Conservation (phyloP, 805 yeast genomes). For the Isabelozyma rhagii region DNA sequence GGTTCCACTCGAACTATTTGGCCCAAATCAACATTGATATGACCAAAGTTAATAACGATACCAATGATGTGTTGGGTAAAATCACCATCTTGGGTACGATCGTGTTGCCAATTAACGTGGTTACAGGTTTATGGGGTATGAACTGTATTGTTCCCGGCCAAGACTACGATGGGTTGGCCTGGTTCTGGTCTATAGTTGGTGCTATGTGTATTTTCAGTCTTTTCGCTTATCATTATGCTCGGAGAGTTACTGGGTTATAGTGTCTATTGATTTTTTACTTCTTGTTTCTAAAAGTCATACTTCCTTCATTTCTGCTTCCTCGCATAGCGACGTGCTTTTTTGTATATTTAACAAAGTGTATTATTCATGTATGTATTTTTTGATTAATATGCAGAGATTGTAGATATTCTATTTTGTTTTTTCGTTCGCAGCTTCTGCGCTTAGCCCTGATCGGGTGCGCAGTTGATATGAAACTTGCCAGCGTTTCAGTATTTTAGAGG, state of each 20-base stretch:
- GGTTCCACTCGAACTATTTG: conserved; percentile 93
- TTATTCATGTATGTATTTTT: not conserved
- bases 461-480: too few relatives aligned
- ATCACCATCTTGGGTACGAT: conserved; percentile 93
- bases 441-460: too few relatives aligned
- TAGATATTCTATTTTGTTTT: too few relatives aligned
- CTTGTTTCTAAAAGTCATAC: not conserved
- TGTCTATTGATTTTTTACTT: not conserved
- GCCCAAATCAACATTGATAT: conserved; percentile 97
- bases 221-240: conserved; percentile 39
- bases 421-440: too few relatives aligned
- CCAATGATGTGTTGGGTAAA: conserved; percentile 93
- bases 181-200: conserved; percentile 40
- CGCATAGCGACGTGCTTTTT: not conserved
- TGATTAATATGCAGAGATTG: too few relatives aligned
- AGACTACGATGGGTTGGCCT: conserved; percentile 33
- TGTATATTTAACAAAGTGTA: not conserved
- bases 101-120: conserved; percentile 89
- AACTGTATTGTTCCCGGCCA: conserved; percentile 97
- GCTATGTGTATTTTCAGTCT: conserved; percentile 49
- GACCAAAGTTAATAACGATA: conserved; percentile 95
- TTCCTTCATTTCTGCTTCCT: not conserved
- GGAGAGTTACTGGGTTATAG: conserved; percentile 36
- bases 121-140: conserved; percentile 99
- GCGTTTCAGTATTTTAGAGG: not conserved